phyloP scores from a whole-genome alignment of 2,329 filamentous ascomycete genomes.

The Aspergillus floridensis region DNA sequence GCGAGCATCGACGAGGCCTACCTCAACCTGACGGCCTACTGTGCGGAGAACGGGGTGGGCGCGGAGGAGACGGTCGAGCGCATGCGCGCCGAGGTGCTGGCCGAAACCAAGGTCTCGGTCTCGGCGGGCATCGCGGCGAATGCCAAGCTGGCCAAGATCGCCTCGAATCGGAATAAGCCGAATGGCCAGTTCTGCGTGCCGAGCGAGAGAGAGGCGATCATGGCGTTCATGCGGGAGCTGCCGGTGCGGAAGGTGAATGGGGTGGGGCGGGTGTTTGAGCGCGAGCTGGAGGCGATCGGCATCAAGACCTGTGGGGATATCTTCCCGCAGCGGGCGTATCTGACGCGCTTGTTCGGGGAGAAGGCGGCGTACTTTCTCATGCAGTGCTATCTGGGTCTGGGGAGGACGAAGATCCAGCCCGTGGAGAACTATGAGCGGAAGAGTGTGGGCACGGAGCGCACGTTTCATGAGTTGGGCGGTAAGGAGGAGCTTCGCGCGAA shows the following conservation, averaged over 20 bases:
- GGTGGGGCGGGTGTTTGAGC: constrained; percentile 88
- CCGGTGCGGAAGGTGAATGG: constrained; percentile 91
- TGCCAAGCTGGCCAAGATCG: constrained; percentile 90
- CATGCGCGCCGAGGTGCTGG: constrained; percentile 72
- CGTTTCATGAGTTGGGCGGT: constrained; percentile 76
- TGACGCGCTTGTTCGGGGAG: constrained; percentile 80
- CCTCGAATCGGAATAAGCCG: constrained; percentile 92
- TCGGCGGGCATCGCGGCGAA: constrained; percentile 95
- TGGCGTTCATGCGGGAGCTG: constrained; percentile 80
- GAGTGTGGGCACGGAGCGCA: constrained; percentile 89
- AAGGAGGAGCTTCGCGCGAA: constrained; percentile 69
- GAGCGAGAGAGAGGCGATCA: constrained; percentile 69
- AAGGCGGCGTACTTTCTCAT: constrained; percentile 88
- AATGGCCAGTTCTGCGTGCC: constrained; percentile 84
- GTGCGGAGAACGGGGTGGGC: constrained; percentile 62
- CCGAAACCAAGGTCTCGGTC: constrained; percentile 78
- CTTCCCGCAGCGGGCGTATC: constrained; percentile 68
- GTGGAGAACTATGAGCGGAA: constrained; percentile 89
- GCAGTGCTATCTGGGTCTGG: constrained; percentile 79
- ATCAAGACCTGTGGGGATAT: constrained; percentile 88
- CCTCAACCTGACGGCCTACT: constrained; percentile 89
- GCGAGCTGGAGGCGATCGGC: constrained; percentile 83
- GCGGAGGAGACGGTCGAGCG: constrained; percentile 74
- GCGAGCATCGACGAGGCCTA: constrained; percentile 97
- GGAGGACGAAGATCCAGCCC: constrained; percentile 78